Percentiles rank a stretch among this genome's conserved stretches.
These are phyloP conservation scores for Dacryopinax spathularia DNA, from an alignment of 768 basidiomycete genomes.

Conservation along the genomic window DNA sequence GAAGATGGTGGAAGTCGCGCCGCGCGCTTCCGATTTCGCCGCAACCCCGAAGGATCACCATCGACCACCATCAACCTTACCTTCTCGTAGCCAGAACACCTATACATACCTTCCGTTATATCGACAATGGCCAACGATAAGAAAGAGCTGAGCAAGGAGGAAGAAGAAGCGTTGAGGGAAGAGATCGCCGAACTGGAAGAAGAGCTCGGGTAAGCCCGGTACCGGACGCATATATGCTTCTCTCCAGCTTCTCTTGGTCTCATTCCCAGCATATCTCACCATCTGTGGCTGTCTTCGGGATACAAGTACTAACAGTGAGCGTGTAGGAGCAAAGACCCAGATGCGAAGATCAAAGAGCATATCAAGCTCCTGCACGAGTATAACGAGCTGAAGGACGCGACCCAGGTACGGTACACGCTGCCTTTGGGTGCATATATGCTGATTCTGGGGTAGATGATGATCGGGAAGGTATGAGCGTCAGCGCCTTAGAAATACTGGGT, in stretches of 20 bases:
- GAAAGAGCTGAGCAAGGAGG: neutral
- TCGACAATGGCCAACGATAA: too few species aligned
- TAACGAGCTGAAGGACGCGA: conserved; percentile 71
- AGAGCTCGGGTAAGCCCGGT: neutral
- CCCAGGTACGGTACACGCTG: conserved; percentile 39
- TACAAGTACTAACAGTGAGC: neutral
- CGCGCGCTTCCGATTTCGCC: too few species aligned
- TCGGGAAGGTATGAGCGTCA: conserved; percentile 47
- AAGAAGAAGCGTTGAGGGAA: neutral
- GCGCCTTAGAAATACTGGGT: conserved; percentile 3
- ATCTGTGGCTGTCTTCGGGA: too few species aligned
- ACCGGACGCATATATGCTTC: neutral
- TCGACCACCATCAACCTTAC: too few species aligned
- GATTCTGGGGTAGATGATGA: conserved; percentile 41
- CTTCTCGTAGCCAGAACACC: too few species aligned
- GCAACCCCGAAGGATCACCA: too few species aligned
- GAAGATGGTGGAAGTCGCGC: too few species aligned
- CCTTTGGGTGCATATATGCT: neutral
- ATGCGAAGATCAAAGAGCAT: conserved; percentile 47
- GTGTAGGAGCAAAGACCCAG: conserved; percentile 32
- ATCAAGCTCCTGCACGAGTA: conserved; percentile 61
- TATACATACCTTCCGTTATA: too few species aligned
- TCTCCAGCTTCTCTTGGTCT: neutral
- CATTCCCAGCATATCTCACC: too few species aligned
- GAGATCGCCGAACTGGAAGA: neutral